phyloP scores from a whole-genome alignment of 2,329 filamentous ascomycete genomes.

The Stemphylium beticola region DNA sequence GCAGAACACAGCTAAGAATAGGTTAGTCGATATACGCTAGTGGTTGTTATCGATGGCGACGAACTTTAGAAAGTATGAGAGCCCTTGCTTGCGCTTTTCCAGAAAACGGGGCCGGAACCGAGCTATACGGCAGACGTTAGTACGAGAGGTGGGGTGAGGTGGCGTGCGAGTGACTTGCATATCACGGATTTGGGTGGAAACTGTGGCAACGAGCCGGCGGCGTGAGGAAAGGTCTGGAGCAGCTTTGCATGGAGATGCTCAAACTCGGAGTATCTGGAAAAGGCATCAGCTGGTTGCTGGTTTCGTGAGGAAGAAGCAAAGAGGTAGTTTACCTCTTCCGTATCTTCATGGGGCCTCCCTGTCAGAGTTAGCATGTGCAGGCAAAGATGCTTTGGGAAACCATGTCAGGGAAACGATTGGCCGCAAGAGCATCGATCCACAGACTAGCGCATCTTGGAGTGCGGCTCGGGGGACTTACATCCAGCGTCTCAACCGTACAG shows the following conservation, averaged over 20 bases:
- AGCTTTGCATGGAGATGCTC: slow-evolving; percentile 79
- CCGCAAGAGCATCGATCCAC: slow-evolving; percentile 16
- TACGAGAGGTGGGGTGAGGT: slow-evolving; percentile 27
- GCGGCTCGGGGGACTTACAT: slow-evolving; percentile 61
- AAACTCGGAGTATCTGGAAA: slow-evolving; percentile 85
- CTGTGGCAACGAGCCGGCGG: slow-evolving; percentile 82
- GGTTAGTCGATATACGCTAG: slow-evolving; percentile 37
- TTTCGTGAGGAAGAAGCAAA: background rate
- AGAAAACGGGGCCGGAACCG: slow-evolving; percentile 83
- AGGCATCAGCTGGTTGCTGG: slow-evolving; percentile 27
- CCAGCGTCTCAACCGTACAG: slow-evolving; percentile 83
- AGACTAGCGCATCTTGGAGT: slow-evolving; percentile 19
- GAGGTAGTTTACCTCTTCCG: slow-evolving; percentile 59
- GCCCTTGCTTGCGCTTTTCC: slow-evolving; percentile 78
- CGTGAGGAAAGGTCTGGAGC: slow-evolving; percentile 80
- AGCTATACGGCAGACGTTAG: slow-evolving; percentile 46
- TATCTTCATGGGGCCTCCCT: slow-evolving; percentile 64
- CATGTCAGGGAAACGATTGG: slow-evolving; percentile 19
- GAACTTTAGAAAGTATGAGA: slow-evolving; percentile 94
- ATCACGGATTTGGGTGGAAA: slow-evolving; percentile 91
- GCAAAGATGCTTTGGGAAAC: slow-evolving; percentile 9
- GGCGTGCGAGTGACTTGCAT: slow-evolving; percentile 60
- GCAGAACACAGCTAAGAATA: slow-evolving; percentile 74
- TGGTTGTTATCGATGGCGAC: slow-evolving; percentile 44
- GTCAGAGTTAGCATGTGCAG: slow-evolving; percentile 25